Evolutionary conservation across 2,329 filamentous ascomycete genomes (phyloP), one percentile per base, ranked within the genome.

Genomic region (Alternaria gaisen): DNA sequence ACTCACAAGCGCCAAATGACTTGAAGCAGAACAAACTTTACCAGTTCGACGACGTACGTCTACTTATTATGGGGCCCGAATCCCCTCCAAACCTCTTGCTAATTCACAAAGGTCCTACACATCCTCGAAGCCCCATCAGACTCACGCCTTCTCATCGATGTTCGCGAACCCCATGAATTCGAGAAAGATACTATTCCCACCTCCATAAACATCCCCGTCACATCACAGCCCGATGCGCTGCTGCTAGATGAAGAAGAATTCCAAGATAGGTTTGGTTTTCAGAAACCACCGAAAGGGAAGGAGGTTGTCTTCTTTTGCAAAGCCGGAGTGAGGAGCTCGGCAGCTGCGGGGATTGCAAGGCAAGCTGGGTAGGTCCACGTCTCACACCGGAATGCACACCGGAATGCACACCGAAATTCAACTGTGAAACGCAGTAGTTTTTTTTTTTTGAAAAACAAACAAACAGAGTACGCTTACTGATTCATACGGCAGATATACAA

Each of bases 271-370:
- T 94, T 93, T 79, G 94, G 93, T 4, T 97, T 91, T 73, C 48
- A 56, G 48, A 75, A 75, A 56, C 73, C 73, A 12, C 69, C 69
- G 14, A 53, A 53, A 18, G 60, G 60, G 16, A 71, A 73, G 36
- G 68, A 72, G 28, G 48, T 75, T 5, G 64, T 98, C 4, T 95
- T 98, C 73, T 98, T 97, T 79, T 99, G 95, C 81, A 96, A 93
- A 82, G 90, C 94, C 0, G 95, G 95, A 2, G 92, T 98, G 65
- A 85, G 95, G 75, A 93, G 92, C 69, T 83, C 85, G 46, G 87
- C 91, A 0, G 94, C 94, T 7, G 93, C 93, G 7, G 84, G 86
- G 66, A 79, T 97, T 77, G 95, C 95, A 30, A 83, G 84, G 70
- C 86, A 91, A 74, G 90, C 89, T 2, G 94, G 94, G 56, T 98